Evolutionary conservation across 306 rosid genomes (phyloP), one percentile per base, ranked within the genome.

Genomic region (Prunus mira): DNA sequence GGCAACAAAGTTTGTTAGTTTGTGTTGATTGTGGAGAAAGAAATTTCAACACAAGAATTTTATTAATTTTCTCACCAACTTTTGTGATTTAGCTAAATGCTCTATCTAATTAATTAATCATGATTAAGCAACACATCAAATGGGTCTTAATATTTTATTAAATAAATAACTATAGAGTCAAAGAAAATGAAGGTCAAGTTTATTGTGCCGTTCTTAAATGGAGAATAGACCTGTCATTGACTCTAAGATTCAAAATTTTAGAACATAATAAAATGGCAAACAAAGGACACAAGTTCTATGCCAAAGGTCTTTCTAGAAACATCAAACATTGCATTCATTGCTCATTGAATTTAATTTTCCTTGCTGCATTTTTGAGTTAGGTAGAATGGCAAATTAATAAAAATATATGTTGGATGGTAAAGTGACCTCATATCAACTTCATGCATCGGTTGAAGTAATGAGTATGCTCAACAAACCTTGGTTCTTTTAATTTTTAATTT

Each of bases 141-240:
- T 49, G 15, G 17, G 54, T 12, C 4, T 49, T 49, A 12, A 1
- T 49, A 49, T 13, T 49, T 13, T 0, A 55, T 38, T 7, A n/a
- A 0, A 56, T n/a, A 5, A 58, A 3, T 1, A 25, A 5, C 1
- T 60, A 27, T 9, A 11, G 46, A 69, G 41, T 27, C 8, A 55
- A 50, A 50, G 27, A 38, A 54, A 12, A 6, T 38, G 51, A 34
- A 25, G 1, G 50, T 61, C 47, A 45, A 60, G 47, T 4, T 73
- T 62, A 73, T 4, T 9, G 69, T 61, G 58, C 58, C 34, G 47
- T 73, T 30, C 12, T 73, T 27, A 65, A 73, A 60, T 73, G n/a
- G 47, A 27, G 45, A 60, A 9, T 61, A 52, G 69, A 73, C 77
- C 50, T 46, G 14, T 73, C 25, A 18, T 61, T 60, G 77, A 73